phyloP scores from a whole-genome alignment of 2,329 filamentous ascomycete species.

The Metarhizium anisopliae region DNA sequence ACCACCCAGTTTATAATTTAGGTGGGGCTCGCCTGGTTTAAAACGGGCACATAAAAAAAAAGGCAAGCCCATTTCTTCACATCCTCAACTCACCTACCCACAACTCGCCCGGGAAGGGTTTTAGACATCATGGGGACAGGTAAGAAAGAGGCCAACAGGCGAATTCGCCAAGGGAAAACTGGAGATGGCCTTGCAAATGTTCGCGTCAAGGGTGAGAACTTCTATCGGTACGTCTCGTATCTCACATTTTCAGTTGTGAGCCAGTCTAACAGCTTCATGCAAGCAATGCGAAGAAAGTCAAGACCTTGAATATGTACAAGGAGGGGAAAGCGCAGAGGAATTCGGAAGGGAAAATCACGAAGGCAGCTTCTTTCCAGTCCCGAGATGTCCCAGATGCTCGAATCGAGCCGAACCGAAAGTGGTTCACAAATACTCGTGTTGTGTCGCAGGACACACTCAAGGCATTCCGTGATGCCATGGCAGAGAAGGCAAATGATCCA shows the following conservation, averaged over 20 bases:
- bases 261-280: constrained; percentile 5
- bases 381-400: constrained; percentile 72
- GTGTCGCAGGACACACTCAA: constrained; percentile 84
- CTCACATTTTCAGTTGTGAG: neutral
- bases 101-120: neutral
- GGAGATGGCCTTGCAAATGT: constrained; percentile 87
- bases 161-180: constrained; percentile 75
- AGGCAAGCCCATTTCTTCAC: neutral
- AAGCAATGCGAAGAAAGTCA: constrained; percentile 73
- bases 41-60: neutral
- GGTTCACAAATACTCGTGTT: constrained; percentile 89
- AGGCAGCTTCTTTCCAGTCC: constrained; percentile 77
- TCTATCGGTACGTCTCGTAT: constrained; percentile 60
- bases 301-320: constrained; percentile 82
- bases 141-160: constrained; percentile 84
- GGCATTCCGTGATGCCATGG: constrained; percentile 85
- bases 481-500: constrained; percentile 80
- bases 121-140: constrained; percentile 62
- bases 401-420: constrained; percentile 93
- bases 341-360: constrained; percentile 71
- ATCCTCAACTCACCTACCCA: neutral
- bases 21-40: constrained; percentile 1
- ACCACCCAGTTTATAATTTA: neutral
- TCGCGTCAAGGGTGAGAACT: constrained; percentile 93
- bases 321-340: constrained; percentile 78